Conservation (phyloP, 805 yeast species). For the Wickerhamomyces hampshirensis region DNA sequence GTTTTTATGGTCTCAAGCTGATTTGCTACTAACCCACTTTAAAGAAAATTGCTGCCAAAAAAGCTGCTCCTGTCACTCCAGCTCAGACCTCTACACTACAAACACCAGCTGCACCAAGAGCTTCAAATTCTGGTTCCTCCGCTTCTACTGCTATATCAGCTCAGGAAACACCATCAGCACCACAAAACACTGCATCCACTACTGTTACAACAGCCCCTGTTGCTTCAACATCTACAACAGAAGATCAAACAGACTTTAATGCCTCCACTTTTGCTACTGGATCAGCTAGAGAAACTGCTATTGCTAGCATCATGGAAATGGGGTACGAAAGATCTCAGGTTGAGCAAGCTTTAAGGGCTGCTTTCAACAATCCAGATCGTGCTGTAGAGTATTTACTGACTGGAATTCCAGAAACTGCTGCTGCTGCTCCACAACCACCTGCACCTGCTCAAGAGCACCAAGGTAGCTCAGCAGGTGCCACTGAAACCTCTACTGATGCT, state of each 20-base stretch:
- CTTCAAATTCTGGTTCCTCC: constrained; percentile 21
- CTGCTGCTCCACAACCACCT: constrained; percentile 17
- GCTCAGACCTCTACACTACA: constrained; percentile 16
- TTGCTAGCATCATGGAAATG: constrained; percentile 87
- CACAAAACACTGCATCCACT: constrained; percentile 20
- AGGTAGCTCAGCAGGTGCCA: constrained; percentile 22
- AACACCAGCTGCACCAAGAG: constrained; percentile 22
- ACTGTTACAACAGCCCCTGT: constrained; percentile 25
- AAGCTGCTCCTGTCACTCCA: constrained; percentile 19
- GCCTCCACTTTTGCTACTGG: constrained; percentile 72
- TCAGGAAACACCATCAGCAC: constrained; percentile 12
- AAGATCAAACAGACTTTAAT: constrained; percentile 20
- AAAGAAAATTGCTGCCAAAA: constrained; percentile 26
- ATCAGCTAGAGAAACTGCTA: constrained; percentile 68
- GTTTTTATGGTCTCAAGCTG: constrained; percentile 1
- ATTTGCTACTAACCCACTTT: constrained; percentile 1
- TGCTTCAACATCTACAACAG: constrained; percentile 12
- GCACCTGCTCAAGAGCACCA: constrained; percentile 19
- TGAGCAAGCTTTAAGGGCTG: constrained; percentile 88
- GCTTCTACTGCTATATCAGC: too few species aligned
- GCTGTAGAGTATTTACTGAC: constrained; percentile 93
- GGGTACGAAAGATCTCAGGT: constrained; percentile 88
- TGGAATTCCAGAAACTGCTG: constrained; percentile 69
- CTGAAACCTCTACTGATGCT: constrained; percentile 17
- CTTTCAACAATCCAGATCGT: constrained; percentile 95